Evolutionary conservation across 108 stramenopile genomes (phyloP), one percentile per base, ranked within the genome.

Genomic region (Chaetoceros tenuissimus): DNA sequence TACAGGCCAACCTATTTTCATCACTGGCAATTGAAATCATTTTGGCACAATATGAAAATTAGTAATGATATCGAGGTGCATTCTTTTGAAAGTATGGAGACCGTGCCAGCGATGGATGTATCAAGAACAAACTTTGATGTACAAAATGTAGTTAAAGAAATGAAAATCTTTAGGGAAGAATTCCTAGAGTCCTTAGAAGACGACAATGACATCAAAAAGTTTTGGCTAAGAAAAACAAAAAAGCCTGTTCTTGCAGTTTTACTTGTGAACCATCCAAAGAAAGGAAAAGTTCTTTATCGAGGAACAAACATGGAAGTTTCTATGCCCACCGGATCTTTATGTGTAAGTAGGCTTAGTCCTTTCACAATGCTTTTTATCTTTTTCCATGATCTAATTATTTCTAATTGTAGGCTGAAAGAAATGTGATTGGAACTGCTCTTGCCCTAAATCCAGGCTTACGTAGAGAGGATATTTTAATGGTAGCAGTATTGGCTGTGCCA

Each of bases 221-320:
- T 98, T 71, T 98, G 97, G 97, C 63, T 97, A 52, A 81, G 97
- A 31, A 97, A 98, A 68, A 82, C 96, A 8, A 89, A 78, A 48
- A 96, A 96, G 58, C 89, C 92, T n/a, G 97, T 98, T 5, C 76
- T 98, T 31, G 91, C 96, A n/a, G 93, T 98, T 8, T 72, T 98
- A 51, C 72, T 96, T 20, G 94, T 96, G 21, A 80, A 85, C 44
- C 73, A 60, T 46, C 59, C 60, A n/a, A 67, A 77, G 3, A 48
- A 28, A 8, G 85, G 74, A 0, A 60, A 86, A 21, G 59, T 72
- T 26, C 57, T 95, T 48, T 97, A 92, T 66, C 68, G 95, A 48
- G 97, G 96, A 10, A 95, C 94, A 46, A 98, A 98, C 69, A 93
- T 98, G 95, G 97, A 98, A 75, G 95, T 96, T 16, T 87, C 84